These are phyloP conservation scores for Mucor velutinosus DNA, from an alignment of 371 early-diverging fungal genomes.

Conservation along the genomic window DNA sequence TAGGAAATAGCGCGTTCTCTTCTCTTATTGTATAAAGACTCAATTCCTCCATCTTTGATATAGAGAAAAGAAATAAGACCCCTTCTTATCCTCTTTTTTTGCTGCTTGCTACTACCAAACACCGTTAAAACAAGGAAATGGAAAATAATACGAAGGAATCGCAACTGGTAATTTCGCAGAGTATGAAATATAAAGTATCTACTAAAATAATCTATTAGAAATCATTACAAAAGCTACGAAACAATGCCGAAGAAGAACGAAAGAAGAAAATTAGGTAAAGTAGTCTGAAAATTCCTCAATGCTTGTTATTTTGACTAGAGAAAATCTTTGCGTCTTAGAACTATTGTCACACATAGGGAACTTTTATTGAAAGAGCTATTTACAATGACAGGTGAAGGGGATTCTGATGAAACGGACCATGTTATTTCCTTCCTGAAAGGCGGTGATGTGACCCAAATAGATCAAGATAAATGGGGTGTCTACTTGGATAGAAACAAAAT, in stretches of 20 bases:
- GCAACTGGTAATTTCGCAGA: neutral
- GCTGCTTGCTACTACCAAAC: neutral
- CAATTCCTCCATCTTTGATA: neutral
- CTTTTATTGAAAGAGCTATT: conserved; percentile 40
- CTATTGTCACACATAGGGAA: conserved; percentile 34
- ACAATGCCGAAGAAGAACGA: conserved; percentile 34
- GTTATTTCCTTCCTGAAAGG: conserved; percentile 34
- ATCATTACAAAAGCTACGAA: conserved; percentile 31
- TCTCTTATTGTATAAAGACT: neutral
- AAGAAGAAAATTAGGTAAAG: conserved; percentile 36
- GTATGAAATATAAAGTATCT: neutral
- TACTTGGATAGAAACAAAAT: conserved; percentile 39
- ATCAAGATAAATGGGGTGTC: conserved; percentile 38
- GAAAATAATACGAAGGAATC: conserved; percentile 4
- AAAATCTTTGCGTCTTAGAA: conserved; percentile 11
- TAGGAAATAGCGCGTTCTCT: neutral
- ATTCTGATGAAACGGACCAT: conserved; percentile 18
- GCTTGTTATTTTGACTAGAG: neutral
- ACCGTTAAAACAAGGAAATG: conserved; percentile 2
- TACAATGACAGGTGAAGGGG: conserved; percentile 28
- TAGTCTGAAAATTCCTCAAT: neutral
- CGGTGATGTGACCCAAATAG: conserved; percentile 31
- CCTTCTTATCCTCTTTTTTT: neutral
- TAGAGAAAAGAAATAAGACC: neutral
- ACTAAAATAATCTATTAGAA: conserved; percentile 9